phyloP scores from a whole-genome alignment of 306 rosid genomes.

The Cotoneaster glaucophyllus region DNA sequence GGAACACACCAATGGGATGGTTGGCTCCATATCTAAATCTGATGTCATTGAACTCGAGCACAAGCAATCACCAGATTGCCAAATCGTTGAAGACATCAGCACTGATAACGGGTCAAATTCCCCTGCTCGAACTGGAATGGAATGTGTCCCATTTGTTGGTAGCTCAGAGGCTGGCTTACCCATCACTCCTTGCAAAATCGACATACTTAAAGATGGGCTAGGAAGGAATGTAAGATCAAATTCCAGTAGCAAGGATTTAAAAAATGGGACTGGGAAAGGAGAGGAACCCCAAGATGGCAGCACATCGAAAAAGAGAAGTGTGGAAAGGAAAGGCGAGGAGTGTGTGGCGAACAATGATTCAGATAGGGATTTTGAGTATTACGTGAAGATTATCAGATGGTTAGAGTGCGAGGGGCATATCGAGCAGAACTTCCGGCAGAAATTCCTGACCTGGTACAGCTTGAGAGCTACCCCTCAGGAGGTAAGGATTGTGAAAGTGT shows the following conservation, averaged over 20 bases:
- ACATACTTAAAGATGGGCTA: conserved; percentile 53
- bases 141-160: conserved; percentile 45
- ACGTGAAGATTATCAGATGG: conserved; percentile 83
- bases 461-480: conserved; percentile 77
- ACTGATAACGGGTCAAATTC: conserved; percentile 49
- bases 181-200: conserved; percentile 75
- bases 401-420: conserved; percentile 91
- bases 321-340: conserved; percentile 49
- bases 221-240: conserved; percentile 65
- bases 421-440: conserved; percentile 91
- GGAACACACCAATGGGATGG: conserved; percentile 30
- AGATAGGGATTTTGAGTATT: conserved; percentile 66
- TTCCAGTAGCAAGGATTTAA: conserved; percentile 54
- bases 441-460: conserved; percentile 92
- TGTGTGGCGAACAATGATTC: conserved; percentile 38
- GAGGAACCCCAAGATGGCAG: conserved; percentile 66
- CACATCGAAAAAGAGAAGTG: conserved; percentile 64
- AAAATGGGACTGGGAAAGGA: conserved; percentile 53
- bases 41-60: conserved; percentile 36
- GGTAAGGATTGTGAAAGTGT: conserved; percentile 73
- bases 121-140: conserved; percentile 50
- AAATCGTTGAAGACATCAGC: conserved; percentile 55
- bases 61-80: conserved; percentile 42
- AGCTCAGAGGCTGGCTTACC: conserved; percentile 69
- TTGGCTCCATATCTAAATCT: conserved; percentile 34